phyloP scores from a whole-genome alignment of 2,329 filamentous ascomycete genomes.

The Colletotrichum sp. region DNA sequence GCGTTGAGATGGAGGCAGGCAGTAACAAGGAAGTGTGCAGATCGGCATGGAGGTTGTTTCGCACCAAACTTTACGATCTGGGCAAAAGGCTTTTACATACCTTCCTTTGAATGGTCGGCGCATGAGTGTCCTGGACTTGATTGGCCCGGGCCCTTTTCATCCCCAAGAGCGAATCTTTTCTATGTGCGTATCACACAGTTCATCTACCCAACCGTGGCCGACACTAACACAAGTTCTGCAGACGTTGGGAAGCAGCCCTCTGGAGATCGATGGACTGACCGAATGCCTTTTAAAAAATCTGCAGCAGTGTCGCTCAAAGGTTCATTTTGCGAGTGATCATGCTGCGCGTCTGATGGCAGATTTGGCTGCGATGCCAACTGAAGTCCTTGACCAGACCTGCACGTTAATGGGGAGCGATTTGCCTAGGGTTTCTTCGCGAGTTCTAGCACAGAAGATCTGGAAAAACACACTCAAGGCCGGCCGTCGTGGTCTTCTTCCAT shows the following conservation, averaged over 20 bases:
- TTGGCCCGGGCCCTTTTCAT: background rate
- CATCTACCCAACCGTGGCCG: background rate
- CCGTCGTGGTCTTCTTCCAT: background rate
- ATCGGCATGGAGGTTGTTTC: background rate
- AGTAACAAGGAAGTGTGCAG: background rate
- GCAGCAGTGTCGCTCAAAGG: background rate
- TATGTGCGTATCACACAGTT: background rate
- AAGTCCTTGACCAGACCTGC: background rate
- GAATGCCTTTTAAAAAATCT: background rate
- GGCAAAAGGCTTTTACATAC: too few relatives aligned
- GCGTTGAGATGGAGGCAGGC: background rate
- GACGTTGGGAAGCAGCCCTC: background rate
- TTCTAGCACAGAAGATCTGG: background rate
- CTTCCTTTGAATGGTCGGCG: background rate
- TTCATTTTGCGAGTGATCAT: rapidly evolving
- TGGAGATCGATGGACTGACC: background rate
- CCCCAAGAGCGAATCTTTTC: background rate
- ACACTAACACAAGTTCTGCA: background rate
- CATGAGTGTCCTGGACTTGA: background rate
- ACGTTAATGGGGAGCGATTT: background rate
- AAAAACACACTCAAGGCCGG: background rate
- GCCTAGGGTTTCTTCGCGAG: background rate
- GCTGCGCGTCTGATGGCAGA: background rate
- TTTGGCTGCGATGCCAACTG: background rate
- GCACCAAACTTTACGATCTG: too few relatives aligned